A percentile compares a stretch with the other conserved stretches of the same genome.
Conservation (phyloP, 2,329 filamentous ascomycete species). For the Fusarium sp. region DNA sequence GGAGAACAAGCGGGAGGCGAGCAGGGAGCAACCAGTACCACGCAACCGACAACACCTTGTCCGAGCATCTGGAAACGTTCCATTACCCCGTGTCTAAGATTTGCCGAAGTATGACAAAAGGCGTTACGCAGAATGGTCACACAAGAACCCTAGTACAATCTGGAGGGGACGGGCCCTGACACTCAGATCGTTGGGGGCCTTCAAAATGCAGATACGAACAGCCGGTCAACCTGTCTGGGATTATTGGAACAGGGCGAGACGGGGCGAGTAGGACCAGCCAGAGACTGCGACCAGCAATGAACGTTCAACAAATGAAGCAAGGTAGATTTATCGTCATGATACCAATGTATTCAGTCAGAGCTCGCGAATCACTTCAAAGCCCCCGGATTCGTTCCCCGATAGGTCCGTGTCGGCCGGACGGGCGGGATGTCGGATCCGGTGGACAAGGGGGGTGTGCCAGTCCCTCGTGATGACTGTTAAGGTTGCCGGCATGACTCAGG, state of each 20-base stretch:
- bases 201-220: slow-evolving; percentile 16
- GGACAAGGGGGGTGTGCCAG: slow-evolving; percentile 29
- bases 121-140: slow-evolving; percentile 17
- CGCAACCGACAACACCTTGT: slow-evolving; percentile 28
- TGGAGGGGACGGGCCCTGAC: slow-evolving; percentile 8
- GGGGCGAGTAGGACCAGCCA: slow-evolving; percentile 24
- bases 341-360: slow-evolving; percentile 17
- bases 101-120: slow-evolving; percentile 37
- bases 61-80: slow-evolving; percentile 48
- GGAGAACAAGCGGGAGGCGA: slow-evolving; percentile 30
- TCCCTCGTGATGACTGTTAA: slow-evolving; percentile 17
- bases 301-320: slow-evolving; percentile 19
- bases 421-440: slow-evolving; percentile 41
- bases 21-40: slow-evolving; percentile 16
- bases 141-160: slow-evolving; percentile 30
- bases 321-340: slow-evolving; percentile 12
- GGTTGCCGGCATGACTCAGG: slow-evolving; percentile 36
- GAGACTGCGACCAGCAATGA: slow-evolving; percentile 5
- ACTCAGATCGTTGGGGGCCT: slow-evolving; percentile 19
- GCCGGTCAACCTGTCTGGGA: slow-evolving; percentile 8
- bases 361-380: slow-evolving; percentile 23
- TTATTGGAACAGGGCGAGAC: slow-evolving; percentile 18
- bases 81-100: slow-evolving; percentile 34
- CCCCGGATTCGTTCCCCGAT: slow-evolving; percentile 43
- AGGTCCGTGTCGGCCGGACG: slow-evolving; percentile 41